These are phyloP conservation scores for Calonectria naviculata DNA, from an alignment of 2,329 filamentous ascomycete species.

Conservation along the genomic window DNA sequence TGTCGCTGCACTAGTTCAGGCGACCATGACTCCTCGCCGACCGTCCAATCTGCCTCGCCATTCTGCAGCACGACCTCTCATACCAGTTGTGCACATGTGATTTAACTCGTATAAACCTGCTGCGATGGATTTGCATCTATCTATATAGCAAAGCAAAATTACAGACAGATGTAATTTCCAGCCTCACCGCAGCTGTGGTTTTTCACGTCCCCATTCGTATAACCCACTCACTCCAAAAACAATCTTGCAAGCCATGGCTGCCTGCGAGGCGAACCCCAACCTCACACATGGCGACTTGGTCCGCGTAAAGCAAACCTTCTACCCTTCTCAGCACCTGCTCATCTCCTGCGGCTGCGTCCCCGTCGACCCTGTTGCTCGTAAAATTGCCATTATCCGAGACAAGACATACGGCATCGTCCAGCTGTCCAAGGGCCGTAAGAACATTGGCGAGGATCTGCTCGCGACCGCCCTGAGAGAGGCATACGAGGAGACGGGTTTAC, in stretches of 20 bases:
- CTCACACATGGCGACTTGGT: not conserved
- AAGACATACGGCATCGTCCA: slow-evolving; percentile 55
- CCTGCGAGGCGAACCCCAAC: slow-evolving; percentile 13
- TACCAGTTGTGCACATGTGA: not conserved
- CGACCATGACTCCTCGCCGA: not conserved
- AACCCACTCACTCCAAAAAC: too few species aligned
- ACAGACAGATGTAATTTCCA: too few species aligned
- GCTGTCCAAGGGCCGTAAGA: slow-evolving; percentile 61
- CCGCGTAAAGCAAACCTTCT: slow-evolving; percentile 41
- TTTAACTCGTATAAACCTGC: not conserved
- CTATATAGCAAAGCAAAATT: too few species aligned
- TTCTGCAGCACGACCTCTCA: not conserved
- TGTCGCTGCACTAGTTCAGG: not conserved
- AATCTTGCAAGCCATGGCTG: not conserved
- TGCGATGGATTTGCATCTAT: not conserved
- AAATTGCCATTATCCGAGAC: slow-evolving; percentile 57
- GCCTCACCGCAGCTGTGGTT: too few species aligned
- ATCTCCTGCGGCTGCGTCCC: slow-evolving; percentile 61
- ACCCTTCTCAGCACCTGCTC: slow-evolving; percentile 53
- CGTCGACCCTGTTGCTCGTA: slow-evolving; percentile 48
- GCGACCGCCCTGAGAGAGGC: slow-evolving; percentile 58
- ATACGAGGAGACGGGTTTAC: slow-evolving; percentile 59
- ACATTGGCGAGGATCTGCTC: slow-evolving; percentile 56
- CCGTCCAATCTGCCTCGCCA: not conserved
- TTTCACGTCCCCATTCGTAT: not conserved